These are phyloP conservation scores for Coniophora puteana DNA, from an alignment of 1,284 basidiomycete genomes.

Conservation along the genomic window DNA sequence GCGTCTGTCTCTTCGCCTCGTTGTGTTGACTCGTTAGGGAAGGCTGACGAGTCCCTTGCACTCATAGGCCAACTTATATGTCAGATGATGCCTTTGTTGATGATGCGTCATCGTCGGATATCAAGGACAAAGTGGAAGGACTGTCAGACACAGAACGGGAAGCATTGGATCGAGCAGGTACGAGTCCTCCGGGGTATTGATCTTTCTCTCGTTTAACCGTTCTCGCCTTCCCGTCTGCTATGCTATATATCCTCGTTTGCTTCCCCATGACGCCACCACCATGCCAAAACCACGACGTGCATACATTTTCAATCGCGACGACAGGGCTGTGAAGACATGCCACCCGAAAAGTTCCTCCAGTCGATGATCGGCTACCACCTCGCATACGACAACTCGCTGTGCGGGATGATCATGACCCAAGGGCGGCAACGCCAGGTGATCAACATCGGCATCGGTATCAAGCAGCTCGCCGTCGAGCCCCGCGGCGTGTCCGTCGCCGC, in stretches of 20 bases:
- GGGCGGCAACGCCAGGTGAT: constrained; percentile 68
- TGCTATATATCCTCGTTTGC: constrained; percentile 5
- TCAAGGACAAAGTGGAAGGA: constrained; percentile 72
- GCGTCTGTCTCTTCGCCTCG: constrained; percentile 26
- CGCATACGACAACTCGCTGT: constrained; percentile 59
- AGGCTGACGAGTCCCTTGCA: constrained; percentile 5
- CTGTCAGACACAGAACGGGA: constrained; percentile 53
- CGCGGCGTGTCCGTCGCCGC: constrained; percentile 50
- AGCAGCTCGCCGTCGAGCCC: constrained; percentile 58
- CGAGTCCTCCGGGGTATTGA: no score
- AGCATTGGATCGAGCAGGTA: constrained; percentile 80
- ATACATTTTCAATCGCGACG: constrained; percentile 27
- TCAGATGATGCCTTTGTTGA: constrained; percentile 72
- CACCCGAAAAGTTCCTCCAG: constrained; percentile 56
- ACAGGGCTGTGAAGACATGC: constrained; percentile 60
- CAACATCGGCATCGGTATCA: constrained; percentile 74
- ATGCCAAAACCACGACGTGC: constrained; percentile 1
- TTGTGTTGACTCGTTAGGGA: constrained; percentile 3
- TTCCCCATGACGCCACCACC: constrained; percentile 17
- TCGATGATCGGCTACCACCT: constrained; percentile 80
- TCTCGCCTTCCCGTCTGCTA: not conserved
- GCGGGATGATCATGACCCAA: constrained; percentile 81
- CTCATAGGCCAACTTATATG: constrained; percentile 61
- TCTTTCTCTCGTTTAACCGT: no score
- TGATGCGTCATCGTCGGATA: constrained; percentile 80